These are phyloP conservation scores for Schoenoplectus triqueter DNA, from an alignment of 202 grass and related monocot species.

Conservation along the genomic window DNA sequence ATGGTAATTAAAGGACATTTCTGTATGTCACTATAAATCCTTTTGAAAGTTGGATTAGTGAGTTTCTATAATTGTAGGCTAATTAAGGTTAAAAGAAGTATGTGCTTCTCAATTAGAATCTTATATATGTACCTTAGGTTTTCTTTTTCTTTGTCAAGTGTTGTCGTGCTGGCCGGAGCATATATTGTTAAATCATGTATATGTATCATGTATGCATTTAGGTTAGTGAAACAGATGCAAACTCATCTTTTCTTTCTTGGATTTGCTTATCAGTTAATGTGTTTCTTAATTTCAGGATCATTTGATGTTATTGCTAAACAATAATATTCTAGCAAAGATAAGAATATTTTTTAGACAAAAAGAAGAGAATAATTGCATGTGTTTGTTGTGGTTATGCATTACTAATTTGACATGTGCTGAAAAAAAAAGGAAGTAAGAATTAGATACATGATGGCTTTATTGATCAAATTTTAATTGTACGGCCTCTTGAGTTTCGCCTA, in stretches of 20 bases:
- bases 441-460: too few relatives aligned
- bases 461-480: too few relatives aligned
- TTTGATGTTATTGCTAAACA: background rate
- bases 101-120: conserved; percentile 18
- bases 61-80: background rate
- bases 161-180: background rate
- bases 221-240: background rate
- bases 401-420: too few relatives aligned
- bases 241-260: background rate
- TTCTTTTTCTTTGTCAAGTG: background rate
- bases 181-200: background rate
- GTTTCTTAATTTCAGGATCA: background rate
- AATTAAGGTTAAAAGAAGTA: background rate
- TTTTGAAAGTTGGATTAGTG: conserved; percentile 8
- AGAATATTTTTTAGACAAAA: background rate
- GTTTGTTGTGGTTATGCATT: too few relatives aligned
- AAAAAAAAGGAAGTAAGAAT: too few relatives aligned
- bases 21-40: conserved; percentile 2
- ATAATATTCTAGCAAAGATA: background rate
- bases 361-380: too few relatives aligned
- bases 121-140: conserved; percentile 18
- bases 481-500: too few relatives aligned
- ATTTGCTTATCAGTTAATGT: conserved; percentile 26
- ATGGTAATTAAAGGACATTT: too few relatives aligned
- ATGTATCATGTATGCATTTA: conserved; percentile 5